These are phyloP conservation scores for Endogone sp. DNA, from an alignment of 192 early-diverging fungal species.

Conservation along the genomic window DNA sequence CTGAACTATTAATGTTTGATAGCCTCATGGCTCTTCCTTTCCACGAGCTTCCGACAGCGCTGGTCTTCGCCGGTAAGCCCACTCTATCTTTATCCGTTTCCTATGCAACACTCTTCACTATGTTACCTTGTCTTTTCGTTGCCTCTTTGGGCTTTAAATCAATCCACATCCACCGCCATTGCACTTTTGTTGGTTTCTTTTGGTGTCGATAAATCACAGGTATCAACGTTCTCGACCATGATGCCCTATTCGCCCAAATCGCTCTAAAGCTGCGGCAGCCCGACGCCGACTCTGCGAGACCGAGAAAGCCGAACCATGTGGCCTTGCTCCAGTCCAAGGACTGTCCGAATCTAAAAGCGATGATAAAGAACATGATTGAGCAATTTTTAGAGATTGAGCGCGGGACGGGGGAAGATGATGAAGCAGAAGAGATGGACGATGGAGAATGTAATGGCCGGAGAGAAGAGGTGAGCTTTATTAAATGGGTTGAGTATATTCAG, in stretches of 20 bases:
- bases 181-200: neutral
- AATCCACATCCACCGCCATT: neutral
- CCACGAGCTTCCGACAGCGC: conserved; percentile 63
- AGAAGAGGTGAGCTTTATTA: conserved; percentile 1
- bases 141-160: neutral
- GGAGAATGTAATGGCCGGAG: conserved; percentile 32
- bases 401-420: conserved; percentile 8
- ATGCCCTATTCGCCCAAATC: conserved; percentile 64
- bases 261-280: conserved; percentile 31
- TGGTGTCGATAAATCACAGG: conserved; percentile 12
- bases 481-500: neutral
- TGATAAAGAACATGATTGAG: conserved; percentile 64
- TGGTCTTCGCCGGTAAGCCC: conserved; percentile 65
- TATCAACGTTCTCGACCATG: conserved; percentile 76
- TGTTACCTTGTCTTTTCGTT: neutral
- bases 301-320: conserved; percentile 38
- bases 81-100: no score
- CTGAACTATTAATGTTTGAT: no score
- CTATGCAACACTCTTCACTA: neutral
- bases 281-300: neutral
- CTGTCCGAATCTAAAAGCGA: conserved; percentile 56
- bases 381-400: conserved; percentile 47
- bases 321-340: conserved; percentile 67
- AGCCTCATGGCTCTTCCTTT: neutral
- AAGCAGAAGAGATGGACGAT: conserved; percentile 20